These are phyloP conservation scores for Euclidium syriacum DNA, from an alignment of 345 rosid genomes.

Conservation along the genomic window DNA sequence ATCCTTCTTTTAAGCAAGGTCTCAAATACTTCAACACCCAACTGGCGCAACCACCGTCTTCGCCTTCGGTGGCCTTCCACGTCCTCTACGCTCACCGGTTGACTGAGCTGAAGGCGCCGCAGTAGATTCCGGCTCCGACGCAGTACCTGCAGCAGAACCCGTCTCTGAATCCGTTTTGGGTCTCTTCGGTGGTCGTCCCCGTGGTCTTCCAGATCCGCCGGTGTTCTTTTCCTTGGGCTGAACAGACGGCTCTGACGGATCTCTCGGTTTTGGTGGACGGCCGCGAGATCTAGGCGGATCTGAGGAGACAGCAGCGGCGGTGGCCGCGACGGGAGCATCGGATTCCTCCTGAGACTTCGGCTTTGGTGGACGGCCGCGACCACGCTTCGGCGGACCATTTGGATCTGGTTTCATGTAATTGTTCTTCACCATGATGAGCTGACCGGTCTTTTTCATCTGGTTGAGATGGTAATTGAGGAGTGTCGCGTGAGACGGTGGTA, in stretches of 20 bases:
- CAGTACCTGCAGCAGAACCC: background rate
- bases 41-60: conserved; percentile 55
- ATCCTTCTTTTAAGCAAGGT: background rate
- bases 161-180: conserved; percentile 19
- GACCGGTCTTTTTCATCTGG: conserved; percentile 57
- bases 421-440: conserved; percentile 59
- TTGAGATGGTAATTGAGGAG: conserved; percentile 56
- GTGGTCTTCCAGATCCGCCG: conserved; percentile 40
- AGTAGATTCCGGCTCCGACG: background rate
- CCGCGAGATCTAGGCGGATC: conserved; percentile 67
- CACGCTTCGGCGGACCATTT: conserved; percentile 67
- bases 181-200: conserved; percentile 70
- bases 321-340: background rate
- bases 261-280: conserved; percentile 56
- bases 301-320: conserved; percentile 7
- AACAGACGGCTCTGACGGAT: conserved; percentile 34
- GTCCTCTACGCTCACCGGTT: conserved; percentile 42
- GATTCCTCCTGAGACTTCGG: conserved; percentile 33
- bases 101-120: background rate
- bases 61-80: conserved; percentile 78
- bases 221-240: conserved; percentile 20
- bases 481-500: conserved; percentile 52
- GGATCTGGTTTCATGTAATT: conserved; percentile 73
- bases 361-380: conserved; percentile 88
- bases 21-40: conserved; percentile 35